Evolutionary conservation across 768 basidiomycete genomes (phyloP), one percentile per base, ranked within the genome.

Genomic region (Chlorophyllum brunneum): DNA sequence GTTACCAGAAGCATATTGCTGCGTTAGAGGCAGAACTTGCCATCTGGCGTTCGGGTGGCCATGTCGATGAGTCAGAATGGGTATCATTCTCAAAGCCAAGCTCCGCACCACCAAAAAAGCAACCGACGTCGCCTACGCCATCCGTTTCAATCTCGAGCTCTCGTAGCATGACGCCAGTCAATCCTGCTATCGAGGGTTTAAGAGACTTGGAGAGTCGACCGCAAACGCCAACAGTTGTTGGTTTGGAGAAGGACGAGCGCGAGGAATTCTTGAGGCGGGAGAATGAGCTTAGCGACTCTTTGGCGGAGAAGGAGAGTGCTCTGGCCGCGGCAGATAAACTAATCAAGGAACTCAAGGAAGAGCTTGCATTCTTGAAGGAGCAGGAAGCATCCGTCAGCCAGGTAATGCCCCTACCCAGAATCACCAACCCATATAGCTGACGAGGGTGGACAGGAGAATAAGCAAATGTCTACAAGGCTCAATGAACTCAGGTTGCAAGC

Each of bases 201-300:
- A 75, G 85, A 45, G 91, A 90, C 33, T 63, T 88, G 33, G 86
- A 88, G 53, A 92, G 88, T 63, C 75, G 97, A 51, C 94, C 95
- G 22, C 88, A 91, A 65, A 98, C 97, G 13, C 97, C 95, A 11
- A 91, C 90, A 5, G 88, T 88, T 36, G 77, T 88, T 48, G 85
- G 86, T 18, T 66, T 98, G 59, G 95, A 97, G 58, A 93, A 94
- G 74, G 97, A 98, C 61, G 97, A 99, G 71, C 75, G 95, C 54
- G 97, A 99, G 58, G 97, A 98, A 47, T 99, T 98, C 79, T 70
- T 99, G 69, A 85, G 83, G 65, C 71, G 97, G 56, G 97, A 99
- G 78, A 98, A 98, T 60, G 97, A 99, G 67, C 76, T 99, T 50
- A 95, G 86, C 55, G 97, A 99, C 68, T 77, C 84, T 59, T 76